phyloP scores from a whole-genome alignment of 2,329 filamentous ascomycete species.

The Aschersonia sp. region DNA sequence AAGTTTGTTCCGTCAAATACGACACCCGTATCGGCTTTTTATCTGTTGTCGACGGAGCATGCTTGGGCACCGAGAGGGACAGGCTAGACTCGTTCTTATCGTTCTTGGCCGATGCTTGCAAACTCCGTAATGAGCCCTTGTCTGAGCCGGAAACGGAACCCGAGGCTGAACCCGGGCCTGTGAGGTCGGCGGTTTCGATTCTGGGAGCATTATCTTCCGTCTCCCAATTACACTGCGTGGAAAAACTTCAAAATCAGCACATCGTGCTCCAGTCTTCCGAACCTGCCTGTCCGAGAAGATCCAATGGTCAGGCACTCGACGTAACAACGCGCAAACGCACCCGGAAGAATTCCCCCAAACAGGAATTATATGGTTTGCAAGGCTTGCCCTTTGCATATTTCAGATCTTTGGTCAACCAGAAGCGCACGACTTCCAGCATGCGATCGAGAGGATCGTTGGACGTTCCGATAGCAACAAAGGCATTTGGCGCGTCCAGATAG shows the following conservation, averaged over 20 bases:
- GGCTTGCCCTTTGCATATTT: slow-evolving; percentile 98
- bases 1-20: slow-evolving; percentile 95
- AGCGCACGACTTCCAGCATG: slow-evolving; percentile 87
- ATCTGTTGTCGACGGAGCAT: slow-evolving; percentile 23
- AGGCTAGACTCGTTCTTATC: slow-evolving; percentile 32
- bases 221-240: slow-evolving; percentile 77
- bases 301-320: too few relatives aligned
- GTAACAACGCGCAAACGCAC: slow-evolving; percentile 29
- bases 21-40: slow-evolving; percentile 60
- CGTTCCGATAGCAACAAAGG: slow-evolving; percentile 71
- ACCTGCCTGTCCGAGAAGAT: background rate
- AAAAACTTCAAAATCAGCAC: background rate
- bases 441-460: slow-evolving; percentile 84
- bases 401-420: slow-evolving; percentile 98
- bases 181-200: slow-evolving; percentile 36
- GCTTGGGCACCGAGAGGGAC: slow-evolving; percentile 36
- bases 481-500: slow-evolving; percentile 88
- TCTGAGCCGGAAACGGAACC: slow-evolving; percentile 17
- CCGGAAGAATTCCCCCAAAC: slow-evolving; percentile 92
- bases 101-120: slow-evolving; percentile 29
- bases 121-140: slow-evolving; percentile 30
- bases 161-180: slow-evolving; percentile 16
- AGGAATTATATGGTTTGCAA: slow-evolving; percentile 98
- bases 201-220: slow-evolving; percentile 63
- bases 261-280: background rate